Evolutionary conservation across 106 monocot species (phyloP).

Genomic region (Dendrobium nobile): DNA sequence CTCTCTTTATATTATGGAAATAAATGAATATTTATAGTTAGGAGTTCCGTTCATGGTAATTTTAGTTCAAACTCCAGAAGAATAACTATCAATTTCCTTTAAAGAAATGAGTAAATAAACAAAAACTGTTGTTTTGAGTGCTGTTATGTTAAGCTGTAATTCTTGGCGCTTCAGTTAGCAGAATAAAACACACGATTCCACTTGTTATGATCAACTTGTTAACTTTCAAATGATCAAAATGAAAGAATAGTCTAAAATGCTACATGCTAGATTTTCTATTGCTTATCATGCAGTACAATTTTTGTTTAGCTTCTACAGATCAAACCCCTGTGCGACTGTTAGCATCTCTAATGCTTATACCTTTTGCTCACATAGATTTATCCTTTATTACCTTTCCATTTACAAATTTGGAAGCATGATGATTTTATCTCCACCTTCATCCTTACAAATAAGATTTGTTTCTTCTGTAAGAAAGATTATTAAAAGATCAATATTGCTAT

Average conservation of each 20-base stretch:
- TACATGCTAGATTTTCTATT: background rate
- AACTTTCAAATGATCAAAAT: background rate
- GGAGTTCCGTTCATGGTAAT: background rate
- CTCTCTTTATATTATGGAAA: background rate
- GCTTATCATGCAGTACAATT: background rate
- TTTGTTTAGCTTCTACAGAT: background rate
- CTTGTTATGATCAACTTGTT: background rate
- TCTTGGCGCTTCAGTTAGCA: background rate
- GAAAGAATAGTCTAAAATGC: background rate
- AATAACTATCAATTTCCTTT: background rate
- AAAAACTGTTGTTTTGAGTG: background rate
- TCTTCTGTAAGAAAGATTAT: too few relatives aligned
- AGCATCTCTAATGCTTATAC: background rate
- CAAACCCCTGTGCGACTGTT: background rate
- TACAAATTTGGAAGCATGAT: background rate
- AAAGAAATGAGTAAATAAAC: background rate
- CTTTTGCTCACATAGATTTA: background rate
- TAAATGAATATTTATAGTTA: background rate
- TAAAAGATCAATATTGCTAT: too few relatives aligned
- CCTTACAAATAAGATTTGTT: background rate
- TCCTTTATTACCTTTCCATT: background rate
- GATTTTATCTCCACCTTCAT: background rate
- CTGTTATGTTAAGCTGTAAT: background rate
- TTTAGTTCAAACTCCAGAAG: background rate
- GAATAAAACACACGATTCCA: background rate